phyloP scores from a whole-genome alignment of 257 asterid species.

The Scutellaria baicalensis region DNA sequence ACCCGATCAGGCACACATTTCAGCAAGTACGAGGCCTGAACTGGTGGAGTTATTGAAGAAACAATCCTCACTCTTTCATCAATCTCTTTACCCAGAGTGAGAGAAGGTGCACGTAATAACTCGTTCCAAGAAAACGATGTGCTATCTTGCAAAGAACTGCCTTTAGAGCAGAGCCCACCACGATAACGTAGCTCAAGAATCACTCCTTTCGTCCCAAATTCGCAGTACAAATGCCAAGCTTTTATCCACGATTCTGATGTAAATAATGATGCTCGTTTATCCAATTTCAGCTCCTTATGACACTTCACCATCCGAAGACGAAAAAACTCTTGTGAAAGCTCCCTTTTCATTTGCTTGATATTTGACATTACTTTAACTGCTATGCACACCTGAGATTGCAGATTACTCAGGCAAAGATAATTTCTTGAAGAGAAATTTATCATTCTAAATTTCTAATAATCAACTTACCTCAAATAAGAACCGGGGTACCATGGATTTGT shows the following conservation, averaged over 20 bases:
- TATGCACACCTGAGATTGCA: conserved; percentile 48
- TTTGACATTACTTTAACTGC: conserved; percentile 37
- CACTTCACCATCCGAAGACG: conserved; percentile 61
- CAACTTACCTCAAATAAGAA: conserved; percentile 77
- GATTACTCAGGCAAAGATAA: not conserved
- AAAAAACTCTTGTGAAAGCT: conserved; percentile 44
- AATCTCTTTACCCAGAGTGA: conserved; percentile 44
- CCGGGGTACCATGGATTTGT: conserved; percentile 69
- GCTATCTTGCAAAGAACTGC: conserved; percentile 40
- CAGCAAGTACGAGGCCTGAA: conserved; percentile 73
- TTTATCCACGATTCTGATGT: conserved; percentile 52
- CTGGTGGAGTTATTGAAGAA: conserved; percentile 90
- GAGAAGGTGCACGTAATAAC: conserved; percentile 66
- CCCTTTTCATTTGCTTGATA: conserved; percentile 15
- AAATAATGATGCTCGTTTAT: conserved; percentile 38
- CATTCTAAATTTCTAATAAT: not conserved
- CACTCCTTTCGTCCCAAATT: conserved; percentile 78
- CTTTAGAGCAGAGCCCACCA: conserved; percentile 55
- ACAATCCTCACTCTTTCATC: conserved; percentile 32
- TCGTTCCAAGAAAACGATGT: conserved; percentile 71
- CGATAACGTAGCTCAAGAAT: conserved; percentile 55
- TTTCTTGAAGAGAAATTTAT: no score
- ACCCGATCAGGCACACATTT: conserved; percentile 89
- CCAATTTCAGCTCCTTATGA: conserved; percentile 71
- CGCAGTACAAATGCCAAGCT: conserved; percentile 74